Conservation (phyloP, 1,284 basidiomycete genomes). For the Taiwanofungus camphoratus region DNA sequence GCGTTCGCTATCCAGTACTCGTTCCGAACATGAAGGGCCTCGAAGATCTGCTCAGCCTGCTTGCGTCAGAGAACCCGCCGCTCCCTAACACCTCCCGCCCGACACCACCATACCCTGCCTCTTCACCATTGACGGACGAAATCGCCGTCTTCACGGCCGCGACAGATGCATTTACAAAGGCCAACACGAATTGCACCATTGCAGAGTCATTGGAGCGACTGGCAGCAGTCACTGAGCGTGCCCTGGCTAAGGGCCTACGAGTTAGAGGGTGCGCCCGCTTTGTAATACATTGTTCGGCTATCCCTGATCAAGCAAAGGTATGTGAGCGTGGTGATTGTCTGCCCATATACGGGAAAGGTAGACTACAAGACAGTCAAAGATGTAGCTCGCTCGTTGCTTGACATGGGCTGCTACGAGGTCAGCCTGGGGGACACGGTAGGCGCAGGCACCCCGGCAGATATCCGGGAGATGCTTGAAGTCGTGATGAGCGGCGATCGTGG, state of each 20-base stretch:
- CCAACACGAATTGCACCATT: constrained; percentile 81
- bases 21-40: constrained; percentile 83
- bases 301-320: constrained; percentile 50
- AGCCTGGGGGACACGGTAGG: constrained; percentile 92
- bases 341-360: constrained; percentile 83
- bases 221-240: constrained; percentile 56
- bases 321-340: constrained; percentile 79
- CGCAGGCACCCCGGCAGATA: constrained; percentile 69
- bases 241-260: constrained; percentile 56
- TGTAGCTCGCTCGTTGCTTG: constrained; percentile 64
- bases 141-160: constrained; percentile 89
- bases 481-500: constrained; percentile 44
- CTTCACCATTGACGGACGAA: constrained; percentile 62
- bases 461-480: constrained; percentile 65
- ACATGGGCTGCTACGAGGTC: constrained; percentile 95
- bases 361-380: constrained; percentile 63
- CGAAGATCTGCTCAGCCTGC: constrained; percentile 55
- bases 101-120: constrained; percentile 23
- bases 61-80: constrained; percentile 33
- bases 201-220: constrained; percentile 69
- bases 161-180: constrained; percentile 80
- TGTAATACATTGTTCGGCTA: background rate
- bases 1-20: constrained; percentile 76
- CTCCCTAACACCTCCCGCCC: constrained; percentile 7
- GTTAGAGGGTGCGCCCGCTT: constrained; percentile 46